A percentile compares a stretch with the other conserved stretches of the same genome.
phyloP scores from a whole-genome alignment of 2,329 filamentous ascomycete genomes.

The Zymoseptoria crescenta region DNA sequence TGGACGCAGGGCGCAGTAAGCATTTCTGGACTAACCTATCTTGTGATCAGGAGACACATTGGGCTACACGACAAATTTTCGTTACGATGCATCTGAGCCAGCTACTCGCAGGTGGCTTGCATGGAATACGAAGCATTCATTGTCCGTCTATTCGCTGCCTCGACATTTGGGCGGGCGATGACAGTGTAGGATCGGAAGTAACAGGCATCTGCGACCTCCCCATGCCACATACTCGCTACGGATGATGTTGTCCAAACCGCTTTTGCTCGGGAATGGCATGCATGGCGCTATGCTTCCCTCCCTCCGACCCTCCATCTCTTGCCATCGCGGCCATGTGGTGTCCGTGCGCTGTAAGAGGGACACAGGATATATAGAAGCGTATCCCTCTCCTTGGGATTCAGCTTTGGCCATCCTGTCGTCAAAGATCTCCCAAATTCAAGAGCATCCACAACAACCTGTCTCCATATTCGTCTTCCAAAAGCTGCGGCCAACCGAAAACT shows the following conservation, averaged over 20 bases:
- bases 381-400: conserved; percentile 9
- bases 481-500: not conserved
- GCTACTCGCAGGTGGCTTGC: not conserved
- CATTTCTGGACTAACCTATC: not conserved
- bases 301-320: not conserved
- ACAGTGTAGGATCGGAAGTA: not conserved
- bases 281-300: conserved; percentile 4
- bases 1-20: not conserved
- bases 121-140: not conserved
- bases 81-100: not conserved
- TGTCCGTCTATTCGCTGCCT: not conserved
- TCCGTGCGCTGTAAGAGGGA: conserved; percentile 6
- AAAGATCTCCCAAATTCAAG: conserved; percentile 1
- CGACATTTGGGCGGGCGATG: not conserved
- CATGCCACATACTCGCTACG: not conserved
- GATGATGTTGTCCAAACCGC: conserved; percentile 7
- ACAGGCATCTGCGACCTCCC: not conserved
- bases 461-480: not conserved
- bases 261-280: conserved; percentile 11
- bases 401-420: conserved; percentile 5
- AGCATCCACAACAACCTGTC: not conserved
- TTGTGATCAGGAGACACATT: not conserved
- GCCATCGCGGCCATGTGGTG: conserved; percentile 4
- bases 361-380: conserved; percentile 16
- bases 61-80: not conserved